Percentiles rank a stretch among this genome's conserved stretches.
Conservation (phyloP, 139 green algal genomes). For the Micractinium conductrix region DNA sequence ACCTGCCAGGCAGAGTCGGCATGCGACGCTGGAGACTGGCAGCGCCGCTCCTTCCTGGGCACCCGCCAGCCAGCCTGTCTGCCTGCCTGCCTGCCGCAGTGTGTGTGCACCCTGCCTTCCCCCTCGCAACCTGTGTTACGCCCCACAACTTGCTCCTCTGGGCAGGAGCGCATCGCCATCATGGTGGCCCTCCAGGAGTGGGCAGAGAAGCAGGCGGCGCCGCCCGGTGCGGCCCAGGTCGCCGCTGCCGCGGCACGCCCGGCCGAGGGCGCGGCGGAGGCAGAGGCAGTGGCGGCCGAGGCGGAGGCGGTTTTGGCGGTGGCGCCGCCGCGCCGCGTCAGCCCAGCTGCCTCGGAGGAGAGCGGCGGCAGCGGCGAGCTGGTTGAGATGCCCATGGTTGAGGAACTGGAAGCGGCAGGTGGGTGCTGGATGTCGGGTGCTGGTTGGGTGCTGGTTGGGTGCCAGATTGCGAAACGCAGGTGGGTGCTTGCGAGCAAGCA, state of each 20-base stretch:
- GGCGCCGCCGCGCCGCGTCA: conserved; percentile 13
- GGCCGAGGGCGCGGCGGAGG: neutral
- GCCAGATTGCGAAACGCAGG: no score
- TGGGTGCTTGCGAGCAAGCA: no score
- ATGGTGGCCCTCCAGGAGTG: conserved; percentile 30
- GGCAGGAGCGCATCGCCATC: conserved; percentile 26
- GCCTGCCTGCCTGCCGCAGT: neutral
- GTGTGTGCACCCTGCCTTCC: neutral
- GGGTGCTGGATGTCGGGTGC: no score
- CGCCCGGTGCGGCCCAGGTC: neutral
- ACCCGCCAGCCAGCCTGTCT: no score
- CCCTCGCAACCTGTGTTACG: neutral
- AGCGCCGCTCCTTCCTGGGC: no score
- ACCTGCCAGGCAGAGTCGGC: no score
- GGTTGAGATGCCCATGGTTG: conserved; percentile 11
- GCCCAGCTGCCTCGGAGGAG: neutral
- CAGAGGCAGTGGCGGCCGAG: neutral
- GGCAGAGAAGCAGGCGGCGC: neutral
- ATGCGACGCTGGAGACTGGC: no score
- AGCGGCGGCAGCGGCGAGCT: conserved; percentile 19
- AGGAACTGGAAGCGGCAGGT: conserved; percentile 22
- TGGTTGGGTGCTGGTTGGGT: no score
- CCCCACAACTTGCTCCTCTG: neutral
- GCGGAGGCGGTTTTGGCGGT: neutral
- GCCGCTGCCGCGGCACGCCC: no score